These are phyloP conservation scores for Saccharum officinarum DNA, from an alignment of 176 grass and related monocot genomes.

Conservation along the genomic window DNA sequence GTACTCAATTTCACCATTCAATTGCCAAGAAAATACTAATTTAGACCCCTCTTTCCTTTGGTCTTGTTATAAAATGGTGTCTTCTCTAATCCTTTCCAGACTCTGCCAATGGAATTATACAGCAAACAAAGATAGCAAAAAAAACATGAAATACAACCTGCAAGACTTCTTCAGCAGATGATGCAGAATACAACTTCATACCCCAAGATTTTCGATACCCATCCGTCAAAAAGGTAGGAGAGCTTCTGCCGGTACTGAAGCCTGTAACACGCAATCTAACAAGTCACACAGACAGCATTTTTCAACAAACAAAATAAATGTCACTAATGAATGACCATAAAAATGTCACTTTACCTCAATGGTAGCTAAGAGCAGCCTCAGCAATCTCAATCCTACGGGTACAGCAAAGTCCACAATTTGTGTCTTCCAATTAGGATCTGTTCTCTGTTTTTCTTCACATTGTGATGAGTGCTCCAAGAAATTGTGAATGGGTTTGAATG, in stretches of 20 bases:
- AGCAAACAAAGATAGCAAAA: not conserved
- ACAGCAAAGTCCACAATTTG: slow-evolving; percentile 54
- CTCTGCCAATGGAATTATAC: not conserved
- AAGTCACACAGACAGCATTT: slow-evolving; percentile 31
- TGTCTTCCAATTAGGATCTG: slow-evolving; percentile 59
- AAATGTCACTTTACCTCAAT: slow-evolving; percentile 60
- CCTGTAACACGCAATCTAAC: slow-evolving; percentile 48
- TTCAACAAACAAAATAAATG: slow-evolving; percentile 30
- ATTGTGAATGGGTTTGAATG: slow-evolving; percentile 65
- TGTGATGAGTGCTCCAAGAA: slow-evolving; percentile 63
- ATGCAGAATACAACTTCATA: slow-evolving; percentile 65
- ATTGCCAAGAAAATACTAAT: not conserved
- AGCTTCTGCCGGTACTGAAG: slow-evolving; percentile 77
- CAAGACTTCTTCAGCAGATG: slow-evolving; percentile 61
- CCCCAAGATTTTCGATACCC: slow-evolving; percentile 87
- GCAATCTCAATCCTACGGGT: slow-evolving; percentile 70
- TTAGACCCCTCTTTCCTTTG: not conserved
- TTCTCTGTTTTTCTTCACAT: slow-evolving; percentile 67
- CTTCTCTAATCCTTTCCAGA: not conserved
- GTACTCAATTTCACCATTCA: not conserved
- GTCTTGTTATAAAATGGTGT: not conserved
- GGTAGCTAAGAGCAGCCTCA: slow-evolving; percentile 67
- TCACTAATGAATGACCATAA: slow-evolving; percentile 10
- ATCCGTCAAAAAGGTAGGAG: slow-evolving; percentile 68
- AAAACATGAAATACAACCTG: slow-evolving; percentile 46